Evolutionary conservation across 352 stramenopile genomes (phyloP), one percentile per base, ranked within the genome.

Genomic region (Phytophthora pistaciae): DNA sequence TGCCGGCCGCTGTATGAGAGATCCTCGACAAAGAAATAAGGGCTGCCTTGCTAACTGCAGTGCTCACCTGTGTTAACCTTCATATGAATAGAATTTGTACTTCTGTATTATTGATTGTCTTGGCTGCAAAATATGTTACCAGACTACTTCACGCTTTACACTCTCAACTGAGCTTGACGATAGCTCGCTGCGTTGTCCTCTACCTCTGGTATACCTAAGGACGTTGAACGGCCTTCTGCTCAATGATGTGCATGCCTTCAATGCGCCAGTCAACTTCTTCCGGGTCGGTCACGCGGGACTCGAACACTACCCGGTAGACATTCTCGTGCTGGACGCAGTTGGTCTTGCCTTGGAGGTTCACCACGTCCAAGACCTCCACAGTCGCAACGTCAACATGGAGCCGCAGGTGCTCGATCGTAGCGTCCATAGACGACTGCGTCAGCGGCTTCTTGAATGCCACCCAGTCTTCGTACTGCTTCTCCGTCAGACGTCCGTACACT

Each of bases 231-330:
- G 27, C 53, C 5, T 62, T 66, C n/a, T 73, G 66, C 42, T 73
- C 53, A 3, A 81, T 64, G 3, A 75, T 48, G 16, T 63, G 31
- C 65, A 83, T 76, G 36, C 31, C 80, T 10, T 72, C 69, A 49
- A 93, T 88, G 20, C 83, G 83, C 85, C 85, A 93, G 64, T 91
- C 83, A 14, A 93, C 60, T 49, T 91, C 75, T 16, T 90, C 82
- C 0, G 78, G 78, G 3, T 71, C 67, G 4, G 83, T 91, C 27
- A 91, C 82, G 23, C 74, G 60, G 13, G 85, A 93, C 70, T 91
- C 85, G 44, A 91, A 91, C 38, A 71, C 60, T 31, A 81, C 70
- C 14, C 70, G 61, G 20, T 78, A 78, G 9, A 78, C 42, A 62
- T 81, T 81, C 64, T 78, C 61, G 16, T 79, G 56, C 74, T 74